Evolutionary conservation across 2,329 filamentous ascomycete species (phyloP).

Genomic region (Curvularia spicifera): DNA sequence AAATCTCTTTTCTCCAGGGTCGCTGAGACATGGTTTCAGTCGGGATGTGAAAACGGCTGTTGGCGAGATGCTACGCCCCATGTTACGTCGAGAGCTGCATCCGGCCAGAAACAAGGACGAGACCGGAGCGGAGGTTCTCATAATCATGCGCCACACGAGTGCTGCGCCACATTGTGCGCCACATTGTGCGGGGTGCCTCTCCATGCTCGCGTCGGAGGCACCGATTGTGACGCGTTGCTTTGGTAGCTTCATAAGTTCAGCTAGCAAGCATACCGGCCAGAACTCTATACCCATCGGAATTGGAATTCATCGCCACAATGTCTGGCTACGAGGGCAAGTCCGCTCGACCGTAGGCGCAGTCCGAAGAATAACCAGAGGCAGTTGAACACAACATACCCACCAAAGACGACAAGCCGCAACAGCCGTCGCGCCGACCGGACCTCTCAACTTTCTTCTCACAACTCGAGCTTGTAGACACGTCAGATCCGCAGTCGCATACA

Average conservation of each 20-base stretch:
- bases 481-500: slow-evolving; percentile 56
- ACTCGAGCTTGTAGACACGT: slow-evolving; percentile 64
- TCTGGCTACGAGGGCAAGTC: slow-evolving; percentile 56
- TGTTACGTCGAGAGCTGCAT: neutral
- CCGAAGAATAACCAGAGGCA: slow-evolving; percentile 36
- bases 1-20: neutral
- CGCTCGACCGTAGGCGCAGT: slow-evolving; percentile 9
- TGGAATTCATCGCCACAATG: slow-evolving; percentile 43
- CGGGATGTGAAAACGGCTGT: neutral
- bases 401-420: slow-evolving; percentile 45
- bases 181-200: slow-evolving; percentile 12
- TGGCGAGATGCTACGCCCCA: neutral
- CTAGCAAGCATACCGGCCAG: slow-evolving; percentile 10
- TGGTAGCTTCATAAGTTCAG: slow-evolving; percentile 19
- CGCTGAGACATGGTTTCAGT: neutral
- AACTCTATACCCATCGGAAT: slow-evolving; percentile 12
- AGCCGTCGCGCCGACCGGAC: slow-evolving; percentile 63
- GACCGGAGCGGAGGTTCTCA: neutral
- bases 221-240: slow-evolving; percentile 21
- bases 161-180: slow-evolving; percentile 5
- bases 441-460: slow-evolving; percentile 70
- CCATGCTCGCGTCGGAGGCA: slow-evolving; percentile 13
- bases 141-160: neutral
- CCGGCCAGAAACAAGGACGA: neutral
- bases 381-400: slow-evolving; percentile 58